Base-by-base conservation (phyloP, 352 stramenopile genomes). In the Pythium plurisporium region DNA sequence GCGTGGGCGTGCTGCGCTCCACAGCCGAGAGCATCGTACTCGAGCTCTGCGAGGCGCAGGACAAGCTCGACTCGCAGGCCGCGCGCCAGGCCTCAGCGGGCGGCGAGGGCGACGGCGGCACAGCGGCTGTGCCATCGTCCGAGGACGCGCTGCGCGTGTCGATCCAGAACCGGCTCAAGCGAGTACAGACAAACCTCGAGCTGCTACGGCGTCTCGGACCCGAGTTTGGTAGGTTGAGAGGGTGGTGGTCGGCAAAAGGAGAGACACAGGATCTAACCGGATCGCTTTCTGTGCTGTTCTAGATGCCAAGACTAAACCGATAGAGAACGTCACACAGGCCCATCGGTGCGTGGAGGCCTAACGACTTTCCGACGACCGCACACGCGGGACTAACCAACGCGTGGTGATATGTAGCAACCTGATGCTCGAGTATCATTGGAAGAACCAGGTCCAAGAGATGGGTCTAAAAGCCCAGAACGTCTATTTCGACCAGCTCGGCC, bases 381-480 rank as follows among this genome's bases (percentile, higher is more conserved):
- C 9, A n/a, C 29, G 27, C 9, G 5, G 17, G 23, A 23, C 44
- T 48, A 45, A 42, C 15, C 36, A 44, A 5, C 38, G 27, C 10
- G 2, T 50, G 23, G 1, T 29, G 11, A 44, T 31, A 14, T 19
- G 9, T 26, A 82, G 75, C 47, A 94, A 94, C 60, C 73, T 94
- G 51, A 87, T 92, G 80, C 76, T 94, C 20, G 84, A 94, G 75
- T 94, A 92, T 43, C 82, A 94, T 58, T 94, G 84, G 84, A 94
- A 94, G 60, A 91, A 88, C 61, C 82, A 91, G 43, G 84, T 94
- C 43, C 84, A 92, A 62, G 82, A 94, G 47, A 91, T 94, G 84
- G 82, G 80, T 11, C 62, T 74, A 30, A 92, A 92, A 60, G 82
- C 82, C 20, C 80, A 91, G 59, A 83, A 86, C 56, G 84, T 92